Evolutionary conservation across 176 grass and related monocot species (phyloP).

Genomic region (Dendrocalamus sinicus): DNA sequence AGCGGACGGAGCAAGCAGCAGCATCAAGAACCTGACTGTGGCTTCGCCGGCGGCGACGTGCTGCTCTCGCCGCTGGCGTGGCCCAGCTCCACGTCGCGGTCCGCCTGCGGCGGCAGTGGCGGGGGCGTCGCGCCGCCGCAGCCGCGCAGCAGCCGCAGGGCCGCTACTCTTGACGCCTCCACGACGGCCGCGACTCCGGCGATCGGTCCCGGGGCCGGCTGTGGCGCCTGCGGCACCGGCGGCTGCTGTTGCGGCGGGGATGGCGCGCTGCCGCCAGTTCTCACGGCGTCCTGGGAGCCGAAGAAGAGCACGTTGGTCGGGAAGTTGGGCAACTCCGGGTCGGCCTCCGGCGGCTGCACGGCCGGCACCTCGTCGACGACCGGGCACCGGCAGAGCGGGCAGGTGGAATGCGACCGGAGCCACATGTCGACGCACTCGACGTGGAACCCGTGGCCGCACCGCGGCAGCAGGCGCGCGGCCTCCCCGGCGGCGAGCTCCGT

Average conservation of each 20-base stretch:
- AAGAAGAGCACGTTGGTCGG: constrained; percentile 74
- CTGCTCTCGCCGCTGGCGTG: constrained; percentile 49
- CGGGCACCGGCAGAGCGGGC: constrained; percentile 60
- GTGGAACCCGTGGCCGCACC: constrained; percentile 74
- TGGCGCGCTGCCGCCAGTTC: constrained; percentile 25
- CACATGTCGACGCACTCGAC: constrained; percentile 80
- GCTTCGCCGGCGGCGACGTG: constrained; percentile 49
- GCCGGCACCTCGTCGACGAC: constrained; percentile 44
- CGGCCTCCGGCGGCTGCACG: constrained; percentile 30
- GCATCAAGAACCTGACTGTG: constrained; percentile 37
- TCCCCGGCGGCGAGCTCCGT: constrained; percentile 62
- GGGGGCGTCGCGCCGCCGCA: constrained; percentile 47
- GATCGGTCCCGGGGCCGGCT: constrained; percentile 11
- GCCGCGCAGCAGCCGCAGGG: constrained; percentile 59
- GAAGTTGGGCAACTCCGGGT: constrained; percentile 57
- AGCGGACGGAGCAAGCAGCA: not conserved
- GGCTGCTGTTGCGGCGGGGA: not conserved
- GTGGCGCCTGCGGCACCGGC: not conserved
- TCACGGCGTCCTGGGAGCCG: constrained; percentile 62
- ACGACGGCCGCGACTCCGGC: constrained; percentile 49
- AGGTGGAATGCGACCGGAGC: constrained; percentile 68
- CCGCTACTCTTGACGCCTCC: constrained; percentile 56
- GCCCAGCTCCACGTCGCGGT: constrained; percentile 51
- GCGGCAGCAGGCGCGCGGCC: constrained; percentile 56
- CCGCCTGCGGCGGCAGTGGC: not conserved